Evolutionary conservation across 1,139 yeast species (phyloP).

Genomic region (Diutina rugosa): DNA sequence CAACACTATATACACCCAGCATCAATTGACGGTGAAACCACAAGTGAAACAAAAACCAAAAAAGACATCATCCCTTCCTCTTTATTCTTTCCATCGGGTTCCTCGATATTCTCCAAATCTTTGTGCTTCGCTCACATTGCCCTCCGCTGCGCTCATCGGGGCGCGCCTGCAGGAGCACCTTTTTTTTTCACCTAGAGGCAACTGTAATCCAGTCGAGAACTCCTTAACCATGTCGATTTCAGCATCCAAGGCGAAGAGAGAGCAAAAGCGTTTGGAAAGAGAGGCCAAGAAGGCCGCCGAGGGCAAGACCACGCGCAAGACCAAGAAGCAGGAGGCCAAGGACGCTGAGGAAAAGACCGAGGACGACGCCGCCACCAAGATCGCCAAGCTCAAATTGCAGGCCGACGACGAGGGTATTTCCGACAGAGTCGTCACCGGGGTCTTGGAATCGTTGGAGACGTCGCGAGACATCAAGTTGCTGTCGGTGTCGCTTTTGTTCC

Average conservation of each 20-base stretch:
- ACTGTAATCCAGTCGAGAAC: not conserved
- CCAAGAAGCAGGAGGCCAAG: conserved; percentile 41
- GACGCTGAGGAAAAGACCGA: conserved; percentile 48
- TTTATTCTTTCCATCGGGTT: too few relatives aligned
- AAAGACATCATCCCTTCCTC: too few relatives aligned
- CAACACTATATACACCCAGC: too few relatives aligned
- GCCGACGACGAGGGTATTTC: conserved; percentile 88
- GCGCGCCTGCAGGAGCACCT: not conserved
- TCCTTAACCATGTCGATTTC: conserved; percentile 24
- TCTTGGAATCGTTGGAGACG: conserved; percentile 73
- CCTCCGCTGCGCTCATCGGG: not conserved
- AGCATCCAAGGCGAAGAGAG: conserved; percentile 95
- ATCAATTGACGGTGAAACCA: too few relatives aligned
- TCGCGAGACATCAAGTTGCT: conserved; percentile 91
- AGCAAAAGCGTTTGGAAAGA: conserved; percentile 57
- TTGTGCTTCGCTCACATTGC: too few relatives aligned
- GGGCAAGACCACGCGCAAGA: conserved; percentile 59
- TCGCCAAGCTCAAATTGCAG: conserved; percentile 81
- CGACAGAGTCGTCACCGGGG: conserved; percentile 98
- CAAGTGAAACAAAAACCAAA: too few relatives aligned
- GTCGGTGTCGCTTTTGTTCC: conserved; percentile 85
- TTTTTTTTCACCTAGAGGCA: not conserved
- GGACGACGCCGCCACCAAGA: conserved; percentile 59
- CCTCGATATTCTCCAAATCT: too few relatives aligned
- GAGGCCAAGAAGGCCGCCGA: conserved; percentile 57